These are phyloP conservation scores for Globisporangium lucens DNA, from an alignment of 352 stramenopile species.

Conservation along the genomic window DNA sequence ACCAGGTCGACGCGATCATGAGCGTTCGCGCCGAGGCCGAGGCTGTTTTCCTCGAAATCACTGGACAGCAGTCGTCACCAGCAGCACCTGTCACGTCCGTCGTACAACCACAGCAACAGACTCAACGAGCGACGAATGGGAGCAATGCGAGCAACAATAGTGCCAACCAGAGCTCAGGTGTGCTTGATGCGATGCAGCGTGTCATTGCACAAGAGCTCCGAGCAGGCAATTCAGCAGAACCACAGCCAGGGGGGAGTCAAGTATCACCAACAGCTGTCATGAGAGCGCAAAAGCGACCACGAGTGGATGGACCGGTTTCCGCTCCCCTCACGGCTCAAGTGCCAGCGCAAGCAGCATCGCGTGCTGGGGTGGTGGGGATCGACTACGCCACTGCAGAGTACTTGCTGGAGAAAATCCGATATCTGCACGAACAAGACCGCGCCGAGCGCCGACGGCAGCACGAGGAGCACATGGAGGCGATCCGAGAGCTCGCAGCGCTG, in stretches of 20 bases:
- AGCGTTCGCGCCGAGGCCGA: slow-evolving; percentile 1
- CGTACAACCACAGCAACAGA: neutral
- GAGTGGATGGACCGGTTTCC: neutral
- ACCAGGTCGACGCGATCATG: slow-evolving; percentile 44
- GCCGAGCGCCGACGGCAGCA: slow-evolving; percentile 53
- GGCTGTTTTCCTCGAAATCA: neutral
- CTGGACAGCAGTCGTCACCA: no score
- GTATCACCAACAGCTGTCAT: neutral
- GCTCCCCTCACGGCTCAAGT: neutral
- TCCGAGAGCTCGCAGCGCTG: slow-evolving; percentile 38
- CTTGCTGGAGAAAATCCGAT: slow-evolving; percentile 33
- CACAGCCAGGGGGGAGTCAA: no score
- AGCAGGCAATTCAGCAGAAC: neutral
- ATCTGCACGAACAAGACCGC: slow-evolving; percentile 34
- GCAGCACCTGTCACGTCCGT: neutral
- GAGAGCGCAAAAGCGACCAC: slow-evolving; percentile 9
- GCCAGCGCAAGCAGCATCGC: neutral
- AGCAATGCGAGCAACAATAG: neutral
- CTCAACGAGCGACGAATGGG: neutral
- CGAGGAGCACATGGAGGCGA: slow-evolving; percentile 47
- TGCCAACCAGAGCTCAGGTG: neutral
- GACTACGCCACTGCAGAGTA: slow-evolving; percentile 14
- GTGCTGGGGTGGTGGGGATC: neutral
- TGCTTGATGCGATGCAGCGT: neutral
- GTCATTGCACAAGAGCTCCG: neutral